Evolutionary conservation across 2,329 filamentous ascomycete species (phyloP).

Genomic region (Dactylellina drechsleri): DNA sequence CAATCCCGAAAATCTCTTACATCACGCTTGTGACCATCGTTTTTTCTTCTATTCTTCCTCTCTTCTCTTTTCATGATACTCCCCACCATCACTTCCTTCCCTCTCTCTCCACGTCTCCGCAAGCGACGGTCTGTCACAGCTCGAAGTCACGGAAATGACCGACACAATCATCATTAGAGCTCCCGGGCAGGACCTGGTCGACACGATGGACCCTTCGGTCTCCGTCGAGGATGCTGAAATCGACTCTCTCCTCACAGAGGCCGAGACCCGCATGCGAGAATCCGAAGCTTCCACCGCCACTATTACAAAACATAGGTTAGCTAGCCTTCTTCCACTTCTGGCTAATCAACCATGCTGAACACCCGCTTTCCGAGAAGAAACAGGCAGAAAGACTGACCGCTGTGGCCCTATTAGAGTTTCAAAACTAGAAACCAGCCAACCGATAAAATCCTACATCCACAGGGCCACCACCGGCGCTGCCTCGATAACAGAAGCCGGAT

Average conservation of each 20-base stretch:
- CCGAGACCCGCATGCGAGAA: slow-evolving; percentile 61
- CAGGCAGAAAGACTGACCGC: slow-evolving; percentile 22
- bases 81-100: not conserved
- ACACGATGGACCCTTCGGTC: slow-evolving; percentile 54
- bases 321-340: slow-evolving; percentile 9
- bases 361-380: not conserved
- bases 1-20: slow-evolving; percentile 36
- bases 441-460: slow-evolving; percentile 35
- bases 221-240: slow-evolving; percentile 61
- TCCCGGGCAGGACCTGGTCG: slow-evolving; percentile 41
- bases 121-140: slow-evolving; percentile 31
- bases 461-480: slow-evolving; percentile 35
- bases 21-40: slow-evolving; percentile 29
- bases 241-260: slow-evolving; percentile 62
- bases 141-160: slow-evolving; percentile 49
- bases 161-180: slow-evolving; percentile 37
- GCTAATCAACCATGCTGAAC: slow-evolving; percentile 14
- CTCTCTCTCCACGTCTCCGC: slow-evolving; percentile 32
- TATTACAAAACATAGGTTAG: slow-evolving; percentile 42
- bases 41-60: not conserved
- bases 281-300: slow-evolving; percentile 32
- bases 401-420: slow-evolving; percentile 15
- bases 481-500: slow-evolving; percentile 37
- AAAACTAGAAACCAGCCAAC: slow-evolving; percentile 39
- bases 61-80: slow-evolving; percentile 17